Percentiles rank a stretch among this genome's conserved stretches.
phyloP scores from a whole-genome alignment of 2,329 filamentous ascomycete species.

The Cladosporium sp. region DNA sequence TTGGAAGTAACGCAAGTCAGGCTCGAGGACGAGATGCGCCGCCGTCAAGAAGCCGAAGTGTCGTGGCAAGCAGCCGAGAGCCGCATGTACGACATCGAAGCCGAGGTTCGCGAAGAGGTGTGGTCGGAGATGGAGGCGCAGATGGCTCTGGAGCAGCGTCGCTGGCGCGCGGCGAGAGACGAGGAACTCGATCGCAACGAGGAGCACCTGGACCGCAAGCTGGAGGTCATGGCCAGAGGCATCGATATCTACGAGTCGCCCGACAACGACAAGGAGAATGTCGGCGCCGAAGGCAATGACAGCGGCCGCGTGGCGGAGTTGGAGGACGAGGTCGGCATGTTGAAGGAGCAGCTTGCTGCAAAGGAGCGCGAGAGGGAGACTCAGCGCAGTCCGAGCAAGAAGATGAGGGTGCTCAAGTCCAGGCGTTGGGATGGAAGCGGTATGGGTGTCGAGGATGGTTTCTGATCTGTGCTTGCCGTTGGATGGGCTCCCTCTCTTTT shows the following conservation, averaged over 20 bases:
- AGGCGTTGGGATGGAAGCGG: constrained; percentile 43
- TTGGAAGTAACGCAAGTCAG: constrained; percentile 69
- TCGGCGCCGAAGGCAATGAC: neutral
- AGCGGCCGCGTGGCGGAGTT: constrained; percentile 30
- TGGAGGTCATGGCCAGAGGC: constrained; percentile 65
- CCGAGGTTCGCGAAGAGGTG: constrained; percentile 83
- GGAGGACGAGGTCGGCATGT: constrained; percentile 43
- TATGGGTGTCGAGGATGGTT: constrained; percentile 26
- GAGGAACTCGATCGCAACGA: constrained; percentile 74
- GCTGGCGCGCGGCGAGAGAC: constrained; percentile 78
- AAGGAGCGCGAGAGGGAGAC: constrained; percentile 35
- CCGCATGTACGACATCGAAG: constrained; percentile 70
- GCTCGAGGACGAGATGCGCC: constrained; percentile 66
- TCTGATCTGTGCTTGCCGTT: constrained; percentile 7
- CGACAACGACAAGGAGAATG: constrained; percentile 31
- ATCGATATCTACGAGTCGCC: constrained; percentile 41
- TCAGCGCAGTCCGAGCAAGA: constrained; percentile 43
- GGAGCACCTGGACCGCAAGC: constrained; percentile 82
- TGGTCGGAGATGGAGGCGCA: constrained; percentile 78
- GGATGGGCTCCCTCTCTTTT: neutral
- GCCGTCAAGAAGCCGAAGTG: constrained; percentile 67
- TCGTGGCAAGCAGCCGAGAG: constrained; percentile 63
- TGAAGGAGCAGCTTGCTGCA: constrained; percentile 39
- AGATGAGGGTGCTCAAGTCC: constrained; percentile 47
- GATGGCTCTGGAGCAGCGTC: constrained; percentile 67